Evolutionary conservation across 164 flowering plant genomes (phyloP).

Genomic region (Nymphaea thermarum): DNA sequence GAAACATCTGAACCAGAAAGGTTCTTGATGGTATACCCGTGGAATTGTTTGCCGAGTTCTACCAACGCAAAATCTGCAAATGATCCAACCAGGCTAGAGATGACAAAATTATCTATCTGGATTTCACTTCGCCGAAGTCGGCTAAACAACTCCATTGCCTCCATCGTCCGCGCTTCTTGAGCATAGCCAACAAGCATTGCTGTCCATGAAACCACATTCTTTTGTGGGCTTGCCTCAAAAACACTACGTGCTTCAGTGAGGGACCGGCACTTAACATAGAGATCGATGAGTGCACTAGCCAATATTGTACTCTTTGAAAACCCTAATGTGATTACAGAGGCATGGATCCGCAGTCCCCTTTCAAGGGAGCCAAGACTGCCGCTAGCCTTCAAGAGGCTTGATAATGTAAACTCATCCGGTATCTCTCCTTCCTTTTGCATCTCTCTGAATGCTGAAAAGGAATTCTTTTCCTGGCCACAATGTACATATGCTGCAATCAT

Average conservation of each 20-base stretch:
- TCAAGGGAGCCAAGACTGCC: constrained; percentile 25
- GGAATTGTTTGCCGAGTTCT: constrained; percentile 74
- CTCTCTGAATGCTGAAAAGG: constrained; percentile 27
- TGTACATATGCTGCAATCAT: constrained; percentile 48
- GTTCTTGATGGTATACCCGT: constrained; percentile 39
- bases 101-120: constrained; percentile 45
- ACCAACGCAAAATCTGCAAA: constrained; percentile 71
- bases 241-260: constrained; percentile 31
- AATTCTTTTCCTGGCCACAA: constrained; percentile 22
- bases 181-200: constrained; percentile 60
- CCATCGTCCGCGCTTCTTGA: constrained; percentile 36
- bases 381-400: constrained; percentile 59
- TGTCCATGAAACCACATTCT: constrained; percentile 59
- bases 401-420: constrained; percentile 59
- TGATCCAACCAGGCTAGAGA: constrained; percentile 54
- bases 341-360: constrained; percentile 58
- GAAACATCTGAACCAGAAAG: constrained; percentile 47
- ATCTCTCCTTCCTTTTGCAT: constrained; percentile 39
- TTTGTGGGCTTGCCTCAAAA: constrained; percentile 31
- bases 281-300: constrained; percentile 57
- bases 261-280: constrained; percentile 53
- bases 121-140: constrained; percentile 31
- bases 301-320: constrained; percentile 21
- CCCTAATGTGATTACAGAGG: constrained; percentile 34
- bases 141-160: constrained; percentile 44